A percentile compares a stretch with the other conserved stretches of the same genome.
phyloP scores from a whole-genome alignment of 805 yeast genomes.

The Cyberlindnera subsufficiens region DNA sequence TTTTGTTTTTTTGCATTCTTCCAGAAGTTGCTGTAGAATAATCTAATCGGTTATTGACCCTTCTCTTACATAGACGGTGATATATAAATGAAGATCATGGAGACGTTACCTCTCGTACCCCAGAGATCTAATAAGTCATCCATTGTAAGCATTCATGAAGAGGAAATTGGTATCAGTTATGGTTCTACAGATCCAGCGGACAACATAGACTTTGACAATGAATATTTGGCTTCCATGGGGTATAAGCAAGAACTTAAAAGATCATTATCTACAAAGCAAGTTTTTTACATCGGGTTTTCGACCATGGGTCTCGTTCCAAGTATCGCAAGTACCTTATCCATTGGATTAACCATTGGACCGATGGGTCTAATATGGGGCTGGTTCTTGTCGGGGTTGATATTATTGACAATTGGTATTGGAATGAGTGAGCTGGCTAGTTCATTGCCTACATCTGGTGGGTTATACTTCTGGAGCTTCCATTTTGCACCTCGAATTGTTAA shows the following conservation, averaged over 20 bases:
- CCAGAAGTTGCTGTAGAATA: too few relatives aligned
- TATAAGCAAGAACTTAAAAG: slow-evolving; percentile 60
- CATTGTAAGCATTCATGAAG: too few relatives aligned
- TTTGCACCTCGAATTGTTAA: slow-evolving; percentile 51
- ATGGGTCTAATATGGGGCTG: slow-evolving; percentile 65
- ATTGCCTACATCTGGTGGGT: slow-evolving; percentile 71
- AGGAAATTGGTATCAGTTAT: too few relatives aligned
- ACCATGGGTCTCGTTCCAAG: slow-evolving; percentile 63
- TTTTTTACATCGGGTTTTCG: slow-evolving; percentile 60
- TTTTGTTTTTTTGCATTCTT: too few relatives aligned
- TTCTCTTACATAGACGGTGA: too few relatives aligned
- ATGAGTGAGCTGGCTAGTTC: slow-evolving; percentile 64
- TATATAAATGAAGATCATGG: too few relatives aligned
- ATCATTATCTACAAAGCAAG: slow-evolving; percentile 49
- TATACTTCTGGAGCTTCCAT: slow-evolving; percentile 61
- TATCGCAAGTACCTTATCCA: slow-evolving; percentile 44
- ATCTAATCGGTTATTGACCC: too few relatives aligned
- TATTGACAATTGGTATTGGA: slow-evolving; percentile 50
- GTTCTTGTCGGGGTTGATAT: slow-evolving; percentile 51
- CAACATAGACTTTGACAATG: slow-evolving; percentile 2
- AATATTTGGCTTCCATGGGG: slow-evolving; percentile 35
- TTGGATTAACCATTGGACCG: slow-evolving; percentile 49
- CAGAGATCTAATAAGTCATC: too few relatives aligned
- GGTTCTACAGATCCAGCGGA: too few relatives aligned
- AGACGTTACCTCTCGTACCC: too few relatives aligned